Percentiles rank a stretch among this genome's conserved stretches.
Conservation (phyloP, 2,329 filamentous ascomycete genomes). For the Xylaria sp. region DNA sequence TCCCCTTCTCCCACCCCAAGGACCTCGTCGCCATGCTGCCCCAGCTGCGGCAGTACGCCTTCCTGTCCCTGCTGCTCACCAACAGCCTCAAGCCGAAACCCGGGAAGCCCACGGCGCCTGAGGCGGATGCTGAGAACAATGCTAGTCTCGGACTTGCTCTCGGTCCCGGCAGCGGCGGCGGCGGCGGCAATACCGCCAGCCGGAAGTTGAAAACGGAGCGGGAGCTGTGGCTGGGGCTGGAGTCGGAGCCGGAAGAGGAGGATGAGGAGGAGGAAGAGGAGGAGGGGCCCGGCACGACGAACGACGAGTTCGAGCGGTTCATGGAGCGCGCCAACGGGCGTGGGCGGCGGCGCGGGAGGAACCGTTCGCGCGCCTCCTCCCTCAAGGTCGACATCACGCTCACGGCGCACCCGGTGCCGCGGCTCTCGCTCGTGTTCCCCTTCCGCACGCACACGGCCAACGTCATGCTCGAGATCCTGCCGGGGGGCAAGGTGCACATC, state of each 20-base stretch:
- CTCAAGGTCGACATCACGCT: conserved; percentile 53
- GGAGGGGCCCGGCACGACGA: conserved; percentile 24
- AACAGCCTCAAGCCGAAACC: conserved; percentile 57
- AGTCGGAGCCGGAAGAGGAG: no score
- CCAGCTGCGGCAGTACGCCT: conserved; percentile 73
- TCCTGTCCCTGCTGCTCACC: conserved; percentile 65
- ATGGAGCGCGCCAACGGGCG: conserved; percentile 14
- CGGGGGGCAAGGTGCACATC: conserved; percentile 62
- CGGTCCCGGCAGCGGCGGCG: no score
- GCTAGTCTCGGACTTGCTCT: no score
- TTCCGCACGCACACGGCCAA: conserved; percentile 52
- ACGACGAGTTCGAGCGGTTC: conserved; percentile 28
- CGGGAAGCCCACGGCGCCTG: conserved; percentile 28
- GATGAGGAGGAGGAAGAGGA: no score
- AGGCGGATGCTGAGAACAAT: conserved; percentile 19
- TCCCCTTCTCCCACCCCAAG: conserved; percentile 77
- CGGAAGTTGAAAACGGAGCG: no score
- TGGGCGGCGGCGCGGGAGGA: no score
- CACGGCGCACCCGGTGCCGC: conserved; percentile 52
- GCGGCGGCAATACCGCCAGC: no score
- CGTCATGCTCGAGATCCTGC: conserved; percentile 60
- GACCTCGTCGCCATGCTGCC: conserved; percentile 78
- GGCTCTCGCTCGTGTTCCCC: conserved; percentile 58
- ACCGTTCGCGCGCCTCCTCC: conserved; percentile 34
- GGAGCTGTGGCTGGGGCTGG: no score